Conservation (phyloP, 306 rosid species). For the Styphnolobium japonicum region DNA sequence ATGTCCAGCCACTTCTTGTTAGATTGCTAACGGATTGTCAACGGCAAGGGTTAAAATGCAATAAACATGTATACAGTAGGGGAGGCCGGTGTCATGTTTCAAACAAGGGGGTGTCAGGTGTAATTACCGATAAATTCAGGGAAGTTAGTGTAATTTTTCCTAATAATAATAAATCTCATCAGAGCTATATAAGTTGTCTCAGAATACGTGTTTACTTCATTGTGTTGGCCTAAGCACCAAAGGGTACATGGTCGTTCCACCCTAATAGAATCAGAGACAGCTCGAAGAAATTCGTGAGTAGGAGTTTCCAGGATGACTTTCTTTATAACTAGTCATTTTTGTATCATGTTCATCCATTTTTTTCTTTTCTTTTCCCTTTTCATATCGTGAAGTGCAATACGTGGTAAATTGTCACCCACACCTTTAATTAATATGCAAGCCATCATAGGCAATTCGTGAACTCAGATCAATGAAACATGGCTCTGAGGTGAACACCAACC, state of each 20-base stretch:
- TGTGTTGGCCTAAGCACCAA: neutral
- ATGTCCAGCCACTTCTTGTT: no score
- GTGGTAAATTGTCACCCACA: slow-evolving; percentile 18
- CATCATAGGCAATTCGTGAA: slow-evolving; percentile 42
- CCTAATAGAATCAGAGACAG: neutral
- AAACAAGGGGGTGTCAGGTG: no score
- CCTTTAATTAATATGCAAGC: slow-evolving; percentile 11
- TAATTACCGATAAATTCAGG: no score
- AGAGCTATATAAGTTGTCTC: slow-evolving; percentile 6
- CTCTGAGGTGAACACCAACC: slow-evolving; percentile 25
- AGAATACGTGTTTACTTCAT: neutral
- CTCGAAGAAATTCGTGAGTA: neutral
- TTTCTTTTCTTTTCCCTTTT: neutral
- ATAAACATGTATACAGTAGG: no score
- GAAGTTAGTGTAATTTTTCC: no score
- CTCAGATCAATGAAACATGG: slow-evolving; percentile 18
- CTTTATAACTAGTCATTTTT: slow-evolving; percentile 19
- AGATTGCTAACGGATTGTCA: no score
- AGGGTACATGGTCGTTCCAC: neutral
- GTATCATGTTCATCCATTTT: slow-evolving; percentile 9
- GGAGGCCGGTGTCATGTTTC: no score
- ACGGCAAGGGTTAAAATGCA: no score
- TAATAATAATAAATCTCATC: no score
- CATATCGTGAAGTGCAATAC: slow-evolving; percentile 22
- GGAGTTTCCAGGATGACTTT: neutral